Conservation (phyloP, 352 stramenopile genomes). For the Pythium folliculosum region DNA sequence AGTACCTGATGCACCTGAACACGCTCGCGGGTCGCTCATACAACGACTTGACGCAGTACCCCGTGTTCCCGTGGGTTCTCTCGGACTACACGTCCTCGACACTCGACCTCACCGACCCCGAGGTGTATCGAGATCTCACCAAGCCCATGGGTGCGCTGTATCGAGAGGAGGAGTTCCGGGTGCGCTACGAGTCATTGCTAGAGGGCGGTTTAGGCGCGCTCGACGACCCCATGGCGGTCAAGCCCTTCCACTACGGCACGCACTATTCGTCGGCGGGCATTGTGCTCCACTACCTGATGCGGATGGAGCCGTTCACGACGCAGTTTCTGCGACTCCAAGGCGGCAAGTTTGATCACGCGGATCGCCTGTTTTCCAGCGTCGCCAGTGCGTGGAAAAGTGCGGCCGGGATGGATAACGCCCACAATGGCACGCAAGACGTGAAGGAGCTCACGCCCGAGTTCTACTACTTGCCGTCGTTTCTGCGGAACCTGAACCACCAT, state of each 20-base stretch:
- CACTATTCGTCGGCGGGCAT: slow-evolving; percentile 92
- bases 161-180: slow-evolving; percentile 76
- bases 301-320: slow-evolving; percentile 95
- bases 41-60: slow-evolving; percentile 98
- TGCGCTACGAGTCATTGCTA: slow-evolving; percentile 62
- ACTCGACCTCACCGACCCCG: slow-evolving; percentile 92
- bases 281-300: slow-evolving; percentile 97
- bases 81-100: slow-evolving; percentile 93
- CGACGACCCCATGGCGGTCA: slow-evolving; percentile 50
- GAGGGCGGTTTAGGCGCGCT: slow-evolving; percentile 32
- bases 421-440: slow-evolving; percentile 93
- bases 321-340: slow-evolving; percentile 94
- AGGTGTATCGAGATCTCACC: slow-evolving; percentile 93
- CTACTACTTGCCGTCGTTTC: slow-evolving; percentile 95
- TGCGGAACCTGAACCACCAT: slow-evolving; percentile 95
- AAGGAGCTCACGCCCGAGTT: slow-evolving; percentile 99
- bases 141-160: slow-evolving; percentile 98
- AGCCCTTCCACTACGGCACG: slow-evolving; percentile 96
- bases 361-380: slow-evolving; percentile 96
- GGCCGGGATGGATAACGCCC: slow-evolving; percentile 56
- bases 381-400: slow-evolving; percentile 90
- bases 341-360: slow-evolving; percentile 97
- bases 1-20: slow-evolving; percentile 97
- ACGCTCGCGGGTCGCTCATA: slow-evolving; percentile 95
- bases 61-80: slow-evolving; percentile 98